phyloP scores from a whole-genome alignment of 257 asterid species.

The Solanum tarijense region DNA sequence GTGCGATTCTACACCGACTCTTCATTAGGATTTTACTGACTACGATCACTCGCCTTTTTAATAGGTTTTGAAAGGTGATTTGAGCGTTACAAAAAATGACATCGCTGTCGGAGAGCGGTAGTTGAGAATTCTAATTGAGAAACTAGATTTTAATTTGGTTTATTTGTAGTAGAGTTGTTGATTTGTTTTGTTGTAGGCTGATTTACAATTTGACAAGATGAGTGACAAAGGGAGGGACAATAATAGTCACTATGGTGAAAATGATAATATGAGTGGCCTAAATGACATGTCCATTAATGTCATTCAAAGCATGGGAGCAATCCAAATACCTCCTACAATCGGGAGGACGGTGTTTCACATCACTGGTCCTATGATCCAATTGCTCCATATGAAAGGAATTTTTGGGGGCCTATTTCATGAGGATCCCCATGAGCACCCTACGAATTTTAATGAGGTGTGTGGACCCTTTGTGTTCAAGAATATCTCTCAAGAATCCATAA shows the following conservation, averaged over 20 bases:
- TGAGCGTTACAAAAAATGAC: too few species aligned
- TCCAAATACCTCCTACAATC: neutral
- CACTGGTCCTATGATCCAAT: neutral
- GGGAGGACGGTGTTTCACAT: neutral
- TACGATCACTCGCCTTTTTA: neutral
- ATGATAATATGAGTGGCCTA: neutral
- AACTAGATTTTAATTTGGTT: too few species aligned
- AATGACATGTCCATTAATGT: neutral
- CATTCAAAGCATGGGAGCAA: neutral
- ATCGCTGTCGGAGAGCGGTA: accelerated
- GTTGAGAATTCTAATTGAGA: neutral
- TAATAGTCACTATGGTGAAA: neutral
- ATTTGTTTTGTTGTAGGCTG: neutral
- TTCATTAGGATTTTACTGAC: neutral
- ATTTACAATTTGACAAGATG: neutral
- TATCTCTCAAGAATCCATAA: neutral
- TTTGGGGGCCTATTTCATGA: neutral
- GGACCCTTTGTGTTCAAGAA: neutral
- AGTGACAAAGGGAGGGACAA: neutral
- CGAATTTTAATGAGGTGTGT: neutral
- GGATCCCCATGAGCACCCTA: neutral
- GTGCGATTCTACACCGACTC: neutral
- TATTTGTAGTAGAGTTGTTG: neutral
- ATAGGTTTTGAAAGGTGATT: neutral
- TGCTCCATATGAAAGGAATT: too few species aligned